Percentiles rank a stretch among this genome's conserved stretches.
These are phyloP conservation scores for Iberis pinnata DNA, from an alignment of 345 rosid species.

Conservation along the genomic window DNA sequence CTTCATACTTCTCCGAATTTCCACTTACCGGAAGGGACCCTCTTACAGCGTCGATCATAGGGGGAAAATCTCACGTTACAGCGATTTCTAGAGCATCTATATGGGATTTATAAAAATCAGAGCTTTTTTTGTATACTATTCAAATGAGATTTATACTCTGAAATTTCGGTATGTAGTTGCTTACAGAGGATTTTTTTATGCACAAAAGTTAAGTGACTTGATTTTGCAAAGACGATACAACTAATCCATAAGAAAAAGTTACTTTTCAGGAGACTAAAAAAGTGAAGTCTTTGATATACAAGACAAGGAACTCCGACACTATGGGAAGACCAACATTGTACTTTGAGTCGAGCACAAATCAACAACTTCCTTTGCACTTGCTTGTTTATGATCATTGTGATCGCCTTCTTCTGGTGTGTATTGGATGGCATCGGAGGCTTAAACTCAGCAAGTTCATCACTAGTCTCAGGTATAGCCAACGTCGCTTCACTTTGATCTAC, in stretches of 20 bases:
- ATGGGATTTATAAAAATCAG: conserved; percentile 9
- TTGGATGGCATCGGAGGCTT: conserved; percentile 18
- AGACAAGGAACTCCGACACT: conserved; percentile 7
- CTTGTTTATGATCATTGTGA: conserved; percentile 1
- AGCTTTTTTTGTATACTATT: no score
- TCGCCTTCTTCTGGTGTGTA: conserved; percentile 15
- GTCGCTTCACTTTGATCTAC: conserved; percentile 33
- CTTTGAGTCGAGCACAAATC: conserved; percentile 28
- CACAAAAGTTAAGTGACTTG: no score
- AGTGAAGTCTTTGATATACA: conserved; percentile 11
- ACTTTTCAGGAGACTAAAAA: conserved; percentile 10
- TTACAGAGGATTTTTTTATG: background rate
- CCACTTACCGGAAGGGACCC: conserved; percentile 75
- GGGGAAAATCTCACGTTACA: conserved; percentile 65
- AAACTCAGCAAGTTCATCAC: conserved; percentile 19
- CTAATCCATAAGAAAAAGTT: conserved; percentile 1
- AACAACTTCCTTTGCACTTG: conserved; percentile 11
- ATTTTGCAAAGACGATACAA: no score
- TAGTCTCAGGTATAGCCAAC: conserved; percentile 27
- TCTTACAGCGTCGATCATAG: conserved; percentile 83
- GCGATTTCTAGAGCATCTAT: background rate
- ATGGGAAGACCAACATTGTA: conserved; percentile 11
- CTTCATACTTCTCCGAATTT: conserved; percentile 79
- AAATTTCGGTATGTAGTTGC: background rate
- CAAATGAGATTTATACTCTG: background rate